These are phyloP conservation scores for Tephrocybe sp. DNA, from an alignment of 768 basidiomycete species.

Conservation along the genomic window DNA sequence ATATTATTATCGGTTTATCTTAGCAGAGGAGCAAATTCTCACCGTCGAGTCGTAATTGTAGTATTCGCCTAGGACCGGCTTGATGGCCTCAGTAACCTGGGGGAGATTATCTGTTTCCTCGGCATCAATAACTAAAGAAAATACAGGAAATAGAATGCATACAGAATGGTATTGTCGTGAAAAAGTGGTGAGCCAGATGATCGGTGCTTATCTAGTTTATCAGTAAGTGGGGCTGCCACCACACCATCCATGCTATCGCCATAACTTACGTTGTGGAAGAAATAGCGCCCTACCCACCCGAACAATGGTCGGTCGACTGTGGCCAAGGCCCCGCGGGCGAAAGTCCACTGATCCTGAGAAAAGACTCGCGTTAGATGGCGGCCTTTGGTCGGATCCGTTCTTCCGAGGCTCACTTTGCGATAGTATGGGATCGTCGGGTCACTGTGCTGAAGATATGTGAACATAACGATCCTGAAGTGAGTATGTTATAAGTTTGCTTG, in stretches of 20 bases:
- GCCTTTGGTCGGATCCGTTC: background rate
- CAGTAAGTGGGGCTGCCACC: background rate
- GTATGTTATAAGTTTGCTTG: background rate
- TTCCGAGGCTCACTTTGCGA: constrained; percentile 30
- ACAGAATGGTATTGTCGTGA: constrained; percentile 60
- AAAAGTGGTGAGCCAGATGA: constrained; percentile 62
- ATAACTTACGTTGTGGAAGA: constrained; percentile 48
- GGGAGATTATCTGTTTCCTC: constrained; percentile 49
- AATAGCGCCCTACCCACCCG: constrained; percentile 55
- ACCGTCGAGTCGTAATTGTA: constrained; percentile 62
- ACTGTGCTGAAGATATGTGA: constrained; percentile 62
- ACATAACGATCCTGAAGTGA: constrained; percentile 50
- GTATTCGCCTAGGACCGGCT: constrained; percentile 47
- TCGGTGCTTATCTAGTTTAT: constrained; percentile 37
- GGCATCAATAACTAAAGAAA: background rate
- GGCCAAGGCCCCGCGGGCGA: constrained; percentile 54
- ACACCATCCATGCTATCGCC: background rate
- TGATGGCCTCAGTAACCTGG: constrained; percentile 42
- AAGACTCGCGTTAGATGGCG: background rate
- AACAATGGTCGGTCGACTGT: constrained; percentile 60
- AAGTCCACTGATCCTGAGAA: constrained; percentile 50
- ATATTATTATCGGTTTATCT: background rate
- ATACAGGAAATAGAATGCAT: constrained; percentile 17
- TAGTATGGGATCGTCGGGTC: constrained; percentile 60
- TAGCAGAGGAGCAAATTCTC: constrained; percentile 13